phyloP scores from a whole-genome alignment of 2,329 filamentous ascomycete genomes.

The Verticillium alfalfae region DNA sequence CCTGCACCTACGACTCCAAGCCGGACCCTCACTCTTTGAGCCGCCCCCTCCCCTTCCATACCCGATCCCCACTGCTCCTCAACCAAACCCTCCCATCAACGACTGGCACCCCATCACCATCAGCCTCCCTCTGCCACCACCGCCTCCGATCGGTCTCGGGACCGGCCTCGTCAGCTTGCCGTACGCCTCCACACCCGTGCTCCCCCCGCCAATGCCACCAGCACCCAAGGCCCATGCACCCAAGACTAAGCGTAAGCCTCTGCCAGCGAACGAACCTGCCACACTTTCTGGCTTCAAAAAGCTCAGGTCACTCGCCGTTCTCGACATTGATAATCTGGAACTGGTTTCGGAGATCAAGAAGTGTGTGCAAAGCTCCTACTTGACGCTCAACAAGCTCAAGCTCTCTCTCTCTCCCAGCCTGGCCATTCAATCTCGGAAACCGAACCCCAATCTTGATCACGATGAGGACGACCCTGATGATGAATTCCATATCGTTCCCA shows the following conservation, averaged over 20 bases:
- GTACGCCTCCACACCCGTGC: background rate
- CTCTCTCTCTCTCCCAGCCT: slow-evolving; percentile 53
- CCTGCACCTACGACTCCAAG: slow-evolving; percentile 54
- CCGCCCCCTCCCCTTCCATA: slow-evolving; percentile 40
- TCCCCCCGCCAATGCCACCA: slow-evolving; percentile 23
- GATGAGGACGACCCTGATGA: slow-evolving; percentile 51
- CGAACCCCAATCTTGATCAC: slow-evolving; percentile 29
- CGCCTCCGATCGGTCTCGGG: slow-evolving; percentile 6
- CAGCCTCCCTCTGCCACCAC: slow-evolving; percentile 13
- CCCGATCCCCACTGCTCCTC: slow-evolving; percentile 10
- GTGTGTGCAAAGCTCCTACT: slow-evolving; percentile 49
- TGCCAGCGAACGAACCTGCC: slow-evolving; percentile 32
- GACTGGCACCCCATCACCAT: slow-evolving; percentile 9
- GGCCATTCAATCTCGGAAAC: slow-evolving; percentile 36
- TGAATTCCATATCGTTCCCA: slow-evolving; percentile 42
- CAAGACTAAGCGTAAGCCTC: slow-evolving; percentile 29
- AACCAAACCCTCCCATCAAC: slow-evolving; percentile 8
- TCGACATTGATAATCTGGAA: slow-evolving; percentile 57
- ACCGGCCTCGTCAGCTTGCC: background rate
- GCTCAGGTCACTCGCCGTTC: slow-evolving; percentile 45
- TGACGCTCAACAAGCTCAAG: slow-evolving; percentile 47
- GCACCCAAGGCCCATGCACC: slow-evolving; percentile 23
- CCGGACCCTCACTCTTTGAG: slow-evolving; percentile 49
- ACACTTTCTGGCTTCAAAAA: slow-evolving; percentile 53
- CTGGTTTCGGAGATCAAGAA: slow-evolving; percentile 48